A percentile compares a stretch with the other conserved stretches of the same genome.
phyloP scores from a whole-genome alignment of 1,284 basidiomycete genomes.

The Cryptococcus depauperatus region DNA sequence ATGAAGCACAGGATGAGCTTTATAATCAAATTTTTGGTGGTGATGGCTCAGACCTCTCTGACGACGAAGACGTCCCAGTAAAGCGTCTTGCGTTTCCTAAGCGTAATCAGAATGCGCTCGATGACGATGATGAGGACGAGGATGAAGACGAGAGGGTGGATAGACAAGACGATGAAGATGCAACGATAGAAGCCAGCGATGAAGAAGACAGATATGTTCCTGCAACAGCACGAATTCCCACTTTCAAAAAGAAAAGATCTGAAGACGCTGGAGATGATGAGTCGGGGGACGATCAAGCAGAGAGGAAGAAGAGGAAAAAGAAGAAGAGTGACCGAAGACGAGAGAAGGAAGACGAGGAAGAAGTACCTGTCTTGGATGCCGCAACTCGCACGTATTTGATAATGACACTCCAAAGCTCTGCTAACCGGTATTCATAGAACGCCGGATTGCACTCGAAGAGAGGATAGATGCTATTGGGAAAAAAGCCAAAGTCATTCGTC shows the following conservation, averaged over 20 bases:
- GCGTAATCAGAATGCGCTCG: constrained; percentile 1
- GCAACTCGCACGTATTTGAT: constrained; percentile 21
- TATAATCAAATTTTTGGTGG: constrained; percentile 52
- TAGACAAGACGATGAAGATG: constrained; percentile 7
- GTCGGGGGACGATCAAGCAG: constrained; percentile 47
- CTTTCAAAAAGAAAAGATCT: constrained; percentile 46
- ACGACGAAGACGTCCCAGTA: constrained; percentile 54
- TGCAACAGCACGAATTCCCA: constrained; percentile 47
- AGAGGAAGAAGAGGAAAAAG: constrained; percentile 51
- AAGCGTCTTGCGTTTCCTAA: constrained; percentile 20
- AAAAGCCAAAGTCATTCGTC: constrained; percentile 58
- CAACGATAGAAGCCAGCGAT: constrained; percentile 30
- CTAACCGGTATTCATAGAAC: too few species aligned
- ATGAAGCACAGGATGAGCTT: constrained; percentile 5
- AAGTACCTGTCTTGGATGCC: constrained; percentile 34
- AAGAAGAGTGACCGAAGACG: constrained; percentile 49
- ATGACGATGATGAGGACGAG: constrained; percentile 4
- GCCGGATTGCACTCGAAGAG: constrained; percentile 25
- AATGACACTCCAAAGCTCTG: not conserved
- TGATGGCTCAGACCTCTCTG: constrained; percentile 58
- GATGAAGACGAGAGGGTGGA: constrained; percentile 6
- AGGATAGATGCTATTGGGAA: constrained; percentile 75
- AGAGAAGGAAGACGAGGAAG: constrained; percentile 32
- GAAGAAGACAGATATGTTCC: constrained; percentile 61
- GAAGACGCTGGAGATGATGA: constrained; percentile 44